Base-by-base conservation (phyloP, 495 filamentous ascomycete species). In the Aspergillus avenaceus region DNA sequence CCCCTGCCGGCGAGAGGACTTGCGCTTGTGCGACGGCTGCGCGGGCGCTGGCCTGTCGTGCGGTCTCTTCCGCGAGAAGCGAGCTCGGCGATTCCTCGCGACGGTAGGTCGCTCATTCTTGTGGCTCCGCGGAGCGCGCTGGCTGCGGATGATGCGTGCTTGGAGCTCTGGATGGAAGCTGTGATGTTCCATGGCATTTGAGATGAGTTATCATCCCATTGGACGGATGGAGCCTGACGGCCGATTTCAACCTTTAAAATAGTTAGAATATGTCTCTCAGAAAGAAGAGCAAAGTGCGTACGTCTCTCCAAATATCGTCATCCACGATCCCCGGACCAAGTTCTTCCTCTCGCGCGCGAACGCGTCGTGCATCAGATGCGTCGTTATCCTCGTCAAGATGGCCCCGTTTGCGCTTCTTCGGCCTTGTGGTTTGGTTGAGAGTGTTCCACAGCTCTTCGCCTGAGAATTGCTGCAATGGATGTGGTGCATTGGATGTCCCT, bases 111-210 rank as follows among this genome's bases (percentile, higher is more conserved):
- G 50, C 77, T 80, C 8, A 74, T 69, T 40, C 74, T 79, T 9
- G 75, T 66, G 22, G 82, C 60, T 28, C 75, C 74, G 44, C 72
- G 72, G 21, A 69, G 58, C 13, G 70, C 63, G 27, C 67, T 65
- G 14, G 58, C 53, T 9, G 61, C 41, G 8, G 61, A 57, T 8
- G 74, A 73, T 5, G 65, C 68, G 16, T 69, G 72, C n/a, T 70
- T 66, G 19, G 83, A 85, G 44, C 78, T 79, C 37, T 79, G 73
- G 3, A 78, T 53, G 3, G 84, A 86, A 22, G 80, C 77, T 18
- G 72, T 80, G 55, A 82, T 75, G 55, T 88, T 88, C 85, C 85
- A 89, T 34, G 85, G 85, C 76, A 88, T 81, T 27, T 77, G 75
- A 2, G 76, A 80, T 9, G 81, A 81, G 32, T 70, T 68, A 36